Conservation (phyloP, 495 filamentous ascomycete species). For the Podospora anserina region DNA sequence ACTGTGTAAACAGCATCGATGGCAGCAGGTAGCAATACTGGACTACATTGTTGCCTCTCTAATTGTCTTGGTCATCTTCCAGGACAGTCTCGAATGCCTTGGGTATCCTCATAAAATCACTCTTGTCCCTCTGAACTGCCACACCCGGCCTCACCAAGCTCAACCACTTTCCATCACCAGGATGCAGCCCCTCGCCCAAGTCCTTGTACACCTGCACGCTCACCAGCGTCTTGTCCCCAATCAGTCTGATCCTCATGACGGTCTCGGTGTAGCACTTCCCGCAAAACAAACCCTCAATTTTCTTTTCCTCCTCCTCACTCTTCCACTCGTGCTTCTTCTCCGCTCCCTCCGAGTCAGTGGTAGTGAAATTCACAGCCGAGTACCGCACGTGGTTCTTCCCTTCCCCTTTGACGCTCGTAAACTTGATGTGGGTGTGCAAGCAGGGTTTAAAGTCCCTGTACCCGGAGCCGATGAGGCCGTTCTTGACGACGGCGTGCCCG, state of each 20-base stretch:
- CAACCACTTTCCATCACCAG: conserved; percentile 28
- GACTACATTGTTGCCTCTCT: background rate
- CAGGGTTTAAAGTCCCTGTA: conserved; percentile 27
- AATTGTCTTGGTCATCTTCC: background rate
- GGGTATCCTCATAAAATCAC: conserved; percentile 20
- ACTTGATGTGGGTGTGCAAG: conserved; percentile 24
- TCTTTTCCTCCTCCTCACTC: conserved; percentile 12
- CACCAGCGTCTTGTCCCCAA: conserved; percentile 23
- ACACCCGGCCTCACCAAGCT: conserved; percentile 15
- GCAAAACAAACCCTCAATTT: conserved; percentile 16
- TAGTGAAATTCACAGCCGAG: conserved; percentile 12
- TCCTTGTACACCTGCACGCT: conserved; percentile 27
- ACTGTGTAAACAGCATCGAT: background rate
- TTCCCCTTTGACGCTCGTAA: conserved; percentile 20
- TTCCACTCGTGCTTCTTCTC: conserved; percentile 19
- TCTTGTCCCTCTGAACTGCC: conserved; percentile 4
- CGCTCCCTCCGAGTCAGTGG: conserved; percentile 1
- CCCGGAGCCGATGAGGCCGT: conserved; percentile 18
- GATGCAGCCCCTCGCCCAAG: conserved; percentile 25
- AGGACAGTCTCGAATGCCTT: conserved; percentile 13
- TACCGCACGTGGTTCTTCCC: conserved; percentile 22
- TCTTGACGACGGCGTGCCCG: conserved; percentile 17
- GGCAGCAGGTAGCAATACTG: background rate
- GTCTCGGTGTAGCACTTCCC: conserved; percentile 28
- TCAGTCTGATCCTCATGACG: conserved; percentile 17